These are phyloP conservation scores for Petrea volubilis DNA, from an alignment of 257 asterid species.

Conservation along the genomic window DNA sequence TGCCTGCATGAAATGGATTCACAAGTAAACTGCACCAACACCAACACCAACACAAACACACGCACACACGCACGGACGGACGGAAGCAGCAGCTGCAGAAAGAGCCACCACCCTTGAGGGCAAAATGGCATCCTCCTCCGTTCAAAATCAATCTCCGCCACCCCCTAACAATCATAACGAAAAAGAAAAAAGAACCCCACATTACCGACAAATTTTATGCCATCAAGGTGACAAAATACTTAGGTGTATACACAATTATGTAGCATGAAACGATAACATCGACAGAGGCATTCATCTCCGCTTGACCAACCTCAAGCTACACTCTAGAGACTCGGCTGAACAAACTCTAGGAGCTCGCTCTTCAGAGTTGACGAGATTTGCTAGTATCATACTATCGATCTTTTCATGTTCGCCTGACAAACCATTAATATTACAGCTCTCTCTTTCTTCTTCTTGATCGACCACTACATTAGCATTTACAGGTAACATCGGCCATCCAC, in stretches of 20 bases:
- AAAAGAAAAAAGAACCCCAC: too few relatives aligned
- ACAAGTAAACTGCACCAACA: too few relatives aligned
- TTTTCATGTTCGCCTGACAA: constrained; percentile 8
- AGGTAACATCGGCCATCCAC: constrained; percentile 32
- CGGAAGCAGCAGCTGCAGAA: too few relatives aligned
- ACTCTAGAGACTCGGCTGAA: constrained; percentile 15
- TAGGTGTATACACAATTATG: constrained; percentile 8
- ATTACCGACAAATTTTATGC: too few relatives aligned
- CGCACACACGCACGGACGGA: too few relatives aligned
- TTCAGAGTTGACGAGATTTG: constrained; percentile 45
- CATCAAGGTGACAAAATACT: background rate
- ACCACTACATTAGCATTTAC: constrained; percentile 17
- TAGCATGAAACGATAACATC: background rate
- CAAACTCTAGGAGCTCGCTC: constrained; percentile 32
- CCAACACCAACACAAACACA: too few relatives aligned
- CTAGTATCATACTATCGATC: constrained; percentile 56
- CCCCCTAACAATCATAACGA: too few relatives aligned
- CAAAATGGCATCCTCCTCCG: too few relatives aligned
- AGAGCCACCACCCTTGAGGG: too few relatives aligned
- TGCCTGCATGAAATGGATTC: too few relatives aligned
- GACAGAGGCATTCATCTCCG: constrained; percentile 40
- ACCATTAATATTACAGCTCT: constrained; percentile 17
- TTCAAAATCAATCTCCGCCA: too few relatives aligned
- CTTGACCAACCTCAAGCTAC: constrained; percentile 43
- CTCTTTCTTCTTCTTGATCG: constrained; percentile 29